A percentile compares a stretch with the other conserved stretches of the same genome.
Conservation (phyloP, 345 rosid genomes). For the Euphorbia peplus region DNA sequence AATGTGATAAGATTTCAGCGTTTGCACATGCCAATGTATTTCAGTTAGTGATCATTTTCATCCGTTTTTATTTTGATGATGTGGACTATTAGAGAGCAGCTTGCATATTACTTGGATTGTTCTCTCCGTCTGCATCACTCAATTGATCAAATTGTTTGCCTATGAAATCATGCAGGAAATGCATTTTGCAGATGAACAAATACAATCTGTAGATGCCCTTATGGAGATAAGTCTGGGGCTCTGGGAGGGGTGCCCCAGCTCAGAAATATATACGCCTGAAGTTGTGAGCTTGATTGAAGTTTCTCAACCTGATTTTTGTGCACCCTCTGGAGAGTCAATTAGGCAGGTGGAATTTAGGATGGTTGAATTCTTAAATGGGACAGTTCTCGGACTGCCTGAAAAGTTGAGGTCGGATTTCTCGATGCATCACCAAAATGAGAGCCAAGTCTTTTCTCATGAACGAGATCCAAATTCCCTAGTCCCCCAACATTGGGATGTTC, state of each 20-base stretch:
- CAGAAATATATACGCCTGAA: slow-evolving; percentile 65
- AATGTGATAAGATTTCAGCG: not conserved
- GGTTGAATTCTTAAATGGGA: slow-evolving; percentile 75
- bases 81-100: slow-evolving; percentile 8
- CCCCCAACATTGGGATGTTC: slow-evolving; percentile 52
- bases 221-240: slow-evolving; percentile 75
- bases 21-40: not conserved
- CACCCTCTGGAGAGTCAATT: slow-evolving; percentile 88
- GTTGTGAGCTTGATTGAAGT: slow-evolving; percentile 57
- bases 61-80: not conserved
- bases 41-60: not conserved
- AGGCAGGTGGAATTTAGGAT: slow-evolving; percentile 89
- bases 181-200: slow-evolving; percentile 60
- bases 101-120: not conserved
- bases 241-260: slow-evolving; percentile 72
- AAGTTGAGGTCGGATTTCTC: slow-evolving; percentile 62
- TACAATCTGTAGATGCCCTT: slow-evolving; percentile 68
- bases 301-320: slow-evolving; percentile 82
- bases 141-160: slow-evolving; percentile 11
- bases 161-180: slow-evolving; percentile 60
- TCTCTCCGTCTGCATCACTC: not conserved
- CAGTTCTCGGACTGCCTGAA: slow-evolving; percentile 55
- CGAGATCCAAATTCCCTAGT: slow-evolving; percentile 50
- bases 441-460: slow-evolving; percentile 49
- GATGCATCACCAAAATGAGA: slow-evolving; percentile 39